Conservation (phyloP, 164 flowering plant genomes). For the Paratinospora sagittata region DNA sequence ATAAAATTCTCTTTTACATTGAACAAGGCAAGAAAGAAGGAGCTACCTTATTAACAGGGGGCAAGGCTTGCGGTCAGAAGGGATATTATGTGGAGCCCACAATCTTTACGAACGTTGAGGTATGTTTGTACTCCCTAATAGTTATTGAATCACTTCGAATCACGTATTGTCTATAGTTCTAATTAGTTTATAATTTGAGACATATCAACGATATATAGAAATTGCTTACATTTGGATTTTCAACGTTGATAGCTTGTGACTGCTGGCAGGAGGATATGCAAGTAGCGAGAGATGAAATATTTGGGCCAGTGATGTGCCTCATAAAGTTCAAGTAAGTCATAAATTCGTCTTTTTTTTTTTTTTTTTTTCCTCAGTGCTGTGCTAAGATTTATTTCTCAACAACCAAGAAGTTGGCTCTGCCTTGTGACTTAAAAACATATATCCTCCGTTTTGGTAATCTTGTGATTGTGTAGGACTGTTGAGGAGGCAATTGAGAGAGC, state of each 20-base stretch:
- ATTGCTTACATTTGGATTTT: too few relatives aligned
- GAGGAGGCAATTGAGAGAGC: slow-evolving; percentile 63
- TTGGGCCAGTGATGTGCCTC: slow-evolving; percentile 72
- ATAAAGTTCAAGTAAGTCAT: slow-evolving; percentile 71
- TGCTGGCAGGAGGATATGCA: slow-evolving; percentile 69
- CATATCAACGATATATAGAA: too few relatives aligned
- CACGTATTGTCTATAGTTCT: too few relatives aligned
- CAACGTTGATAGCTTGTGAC: slow-evolving; percentile 22
- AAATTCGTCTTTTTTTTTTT: neutral
- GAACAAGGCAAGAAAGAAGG: slow-evolving; percentile 59
- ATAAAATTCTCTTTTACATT: slow-evolving; percentile 47
- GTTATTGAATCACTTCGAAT: too few relatives aligned
- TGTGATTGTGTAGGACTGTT: slow-evolving; percentile 37
- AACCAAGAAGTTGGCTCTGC: neutral
- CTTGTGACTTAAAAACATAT: neutral
- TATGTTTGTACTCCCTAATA: slow-evolving; percentile 16
- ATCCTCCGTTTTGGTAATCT: neutral
- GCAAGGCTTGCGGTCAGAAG: slow-evolving; percentile 31
- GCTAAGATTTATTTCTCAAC: neutral
- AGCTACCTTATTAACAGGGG: slow-evolving; percentile 52
- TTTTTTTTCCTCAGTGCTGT: too few relatives aligned
- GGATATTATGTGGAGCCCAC: slow-evolving; percentile 73
- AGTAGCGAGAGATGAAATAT: slow-evolving; percentile 65
- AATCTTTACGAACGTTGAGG: slow-evolving; percentile 56
- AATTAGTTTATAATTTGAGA: too few relatives aligned